phyloP scores from a whole-genome alignment of 2,329 filamentous ascomycete genomes.

The Colletotrichum theobromicola region DNA sequence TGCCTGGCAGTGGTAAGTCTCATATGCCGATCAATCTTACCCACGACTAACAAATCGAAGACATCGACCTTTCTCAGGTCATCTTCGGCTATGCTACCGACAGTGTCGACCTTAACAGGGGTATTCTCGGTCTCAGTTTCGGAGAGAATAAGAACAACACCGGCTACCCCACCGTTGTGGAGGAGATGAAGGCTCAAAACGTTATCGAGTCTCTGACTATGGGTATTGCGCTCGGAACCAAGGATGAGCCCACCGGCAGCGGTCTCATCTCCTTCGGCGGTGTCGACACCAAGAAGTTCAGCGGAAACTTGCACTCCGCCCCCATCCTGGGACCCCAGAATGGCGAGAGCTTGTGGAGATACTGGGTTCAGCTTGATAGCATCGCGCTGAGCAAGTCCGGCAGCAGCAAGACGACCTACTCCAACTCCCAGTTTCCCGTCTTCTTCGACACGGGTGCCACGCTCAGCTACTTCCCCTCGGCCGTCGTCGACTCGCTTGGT shows the following conservation, averaged over 20 bases:
- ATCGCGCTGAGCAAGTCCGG: conserved; percentile 37
- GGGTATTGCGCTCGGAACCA: conserved; percentile 36
- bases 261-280: conserved; percentile 48
- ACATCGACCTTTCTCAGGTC: conserved; percentile 27
- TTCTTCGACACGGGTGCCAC: conserved; percentile 73
- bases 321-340: conserved; percentile 32
- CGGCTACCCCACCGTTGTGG: conserved; percentile 32
- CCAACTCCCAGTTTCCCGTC: conserved; percentile 44
- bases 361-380: conserved; percentile 47
- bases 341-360: conserved; percentile 33
- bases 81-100: conserved; percentile 34
- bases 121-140: conserved; percentile 36
- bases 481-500: conserved; percentile 53
- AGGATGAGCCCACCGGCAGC: conserved; percentile 26
- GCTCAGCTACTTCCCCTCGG: conserved; percentile 68
- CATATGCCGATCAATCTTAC: accelerated
- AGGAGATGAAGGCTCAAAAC: conserved; percentile 30
- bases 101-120: conserved; percentile 32
- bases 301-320: conserved; percentile 35
- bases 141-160: conserved; percentile 29
- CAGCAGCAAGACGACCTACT: conserved; percentile 25
- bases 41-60: neutral
- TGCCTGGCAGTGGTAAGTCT: conserved; percentile 30
- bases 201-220: conserved; percentile 33
- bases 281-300: conserved; percentile 50